Evolutionary conservation across 352 stramenopile species (phyloP).

Genomic region (Globisporangium perplexum): DNA sequence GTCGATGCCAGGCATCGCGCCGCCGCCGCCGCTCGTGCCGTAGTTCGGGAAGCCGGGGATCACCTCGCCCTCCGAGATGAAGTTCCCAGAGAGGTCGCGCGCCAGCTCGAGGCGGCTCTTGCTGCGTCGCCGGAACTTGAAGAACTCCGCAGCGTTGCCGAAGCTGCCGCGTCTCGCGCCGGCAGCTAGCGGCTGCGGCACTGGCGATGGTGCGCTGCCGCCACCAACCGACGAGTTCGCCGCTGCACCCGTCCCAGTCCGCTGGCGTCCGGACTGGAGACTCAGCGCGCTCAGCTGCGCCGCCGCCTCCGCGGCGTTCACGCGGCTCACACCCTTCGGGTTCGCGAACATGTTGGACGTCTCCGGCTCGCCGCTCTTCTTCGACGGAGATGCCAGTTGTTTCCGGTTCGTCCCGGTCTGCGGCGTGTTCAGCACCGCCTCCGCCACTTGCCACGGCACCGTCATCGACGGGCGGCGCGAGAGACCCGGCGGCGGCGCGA

Average conservation of each 20-base stretch:
- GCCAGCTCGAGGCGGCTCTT: conserved; percentile 80
- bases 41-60: conserved; percentile 46
- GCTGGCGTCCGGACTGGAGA: conserved; percentile 36
- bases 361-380: conserved; percentile 19
- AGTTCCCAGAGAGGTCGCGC: conserved; percentile 48
- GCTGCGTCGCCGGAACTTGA: conserved; percentile 82
- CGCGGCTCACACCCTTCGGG: conserved; percentile 15
- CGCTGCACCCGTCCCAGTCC: conserved; percentile 19
- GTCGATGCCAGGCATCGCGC: conserved; percentile 67
- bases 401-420: conserved; percentile 66
- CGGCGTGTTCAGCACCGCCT: conserved; percentile 75
- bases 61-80: conserved; percentile 36
- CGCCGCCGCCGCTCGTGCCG: conserved; percentile 33
- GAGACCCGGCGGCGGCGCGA: conserved; percentile 62
- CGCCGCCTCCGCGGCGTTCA: conserved; percentile 55
- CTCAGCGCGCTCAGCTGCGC: conserved; percentile 55
- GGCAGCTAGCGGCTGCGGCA: conserved; percentile 25
- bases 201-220: conserved; percentile 11
- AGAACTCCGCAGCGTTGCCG: conserved; percentile 81
- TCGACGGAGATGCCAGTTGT: conserved; percentile 38
- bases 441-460: conserved; percentile 79
- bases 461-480: conserved; percentile 79
- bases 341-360: conserved; percentile 36
- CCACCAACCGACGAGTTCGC: neutral
- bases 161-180: conserved; percentile 64